Evolutionary conservation across 805 yeast species (phyloP).

Genomic region (Hanseniaspora thailandica): DNA sequence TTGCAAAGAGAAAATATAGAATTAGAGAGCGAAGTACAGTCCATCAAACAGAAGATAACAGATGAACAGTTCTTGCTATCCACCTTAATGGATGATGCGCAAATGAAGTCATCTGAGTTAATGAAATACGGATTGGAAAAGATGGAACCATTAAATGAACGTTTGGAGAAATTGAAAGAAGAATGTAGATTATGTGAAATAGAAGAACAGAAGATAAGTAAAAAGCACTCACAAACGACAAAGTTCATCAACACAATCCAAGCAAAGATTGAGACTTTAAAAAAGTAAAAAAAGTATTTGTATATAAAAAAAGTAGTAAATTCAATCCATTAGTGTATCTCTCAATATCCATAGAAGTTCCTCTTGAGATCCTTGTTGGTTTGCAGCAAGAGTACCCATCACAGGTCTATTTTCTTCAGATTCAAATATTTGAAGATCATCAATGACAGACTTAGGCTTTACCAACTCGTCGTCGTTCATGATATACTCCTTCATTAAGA

Average conservation of each 20-base stretch:
- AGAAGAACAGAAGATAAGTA: not conserved
- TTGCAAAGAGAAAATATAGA: not conserved
- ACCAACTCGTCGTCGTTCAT: conserved; percentile 44
- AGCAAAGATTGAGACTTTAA: conserved; percentile 1
- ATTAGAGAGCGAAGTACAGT: not conserved
- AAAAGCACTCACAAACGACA: not conserved
- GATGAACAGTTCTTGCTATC: conserved; percentile 14
- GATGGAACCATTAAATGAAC: conserved; percentile 5
- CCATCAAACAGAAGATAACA: conserved; percentile 4
- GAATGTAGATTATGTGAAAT: not conserved
- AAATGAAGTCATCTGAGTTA: conserved; percentile 8
- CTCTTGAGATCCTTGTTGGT: conserved; percentile 47
- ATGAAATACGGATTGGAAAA: conserved; percentile 10
- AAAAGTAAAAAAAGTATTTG: not conserved
- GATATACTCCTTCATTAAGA: conserved; percentile 37
- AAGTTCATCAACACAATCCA: conserved; percentile 1
- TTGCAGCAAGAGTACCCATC: conserved; percentile 27
- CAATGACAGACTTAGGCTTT: conserved; percentile 25
- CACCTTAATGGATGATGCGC: conserved; percentile 7
- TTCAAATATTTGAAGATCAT: conserved; percentile 26
- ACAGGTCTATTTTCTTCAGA: conserved; percentile 24
- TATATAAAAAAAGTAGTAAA: not conserved
- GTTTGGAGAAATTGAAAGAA: not conserved
- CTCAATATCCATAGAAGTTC: conserved; percentile 63
- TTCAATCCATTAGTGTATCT: conserved; percentile 41